These are phyloP conservation scores for Fusarium liriodendri DNA, from an alignment of 2,329 filamentous ascomycete species.

Conservation along the genomic window DNA sequence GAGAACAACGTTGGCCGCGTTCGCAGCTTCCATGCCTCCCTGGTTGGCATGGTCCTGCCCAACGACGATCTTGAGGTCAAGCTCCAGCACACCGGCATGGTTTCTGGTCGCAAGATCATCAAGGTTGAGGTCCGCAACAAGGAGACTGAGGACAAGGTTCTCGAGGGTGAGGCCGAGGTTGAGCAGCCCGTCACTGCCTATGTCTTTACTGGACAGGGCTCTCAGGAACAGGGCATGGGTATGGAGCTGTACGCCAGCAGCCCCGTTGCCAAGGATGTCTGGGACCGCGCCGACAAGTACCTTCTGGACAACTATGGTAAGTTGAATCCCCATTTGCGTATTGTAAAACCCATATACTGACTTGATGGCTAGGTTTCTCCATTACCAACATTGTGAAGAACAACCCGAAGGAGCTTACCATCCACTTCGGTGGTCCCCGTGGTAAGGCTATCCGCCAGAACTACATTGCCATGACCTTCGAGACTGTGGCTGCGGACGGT, in stretches of 20 bases:
- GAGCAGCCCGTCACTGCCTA: slow-evolving; percentile 97
- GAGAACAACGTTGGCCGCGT: slow-evolving; percentile 99
- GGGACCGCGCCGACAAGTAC: slow-evolving; percentile 97
- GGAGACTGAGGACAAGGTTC: slow-evolving; percentile 95
- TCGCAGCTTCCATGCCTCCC: slow-evolving; percentile 93
- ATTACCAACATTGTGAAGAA: slow-evolving; percentile 99
- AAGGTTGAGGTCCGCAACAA: slow-evolving; percentile 97
- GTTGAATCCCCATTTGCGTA: slow-evolving; percentile 37
- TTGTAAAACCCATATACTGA: slow-evolving; percentile 17
- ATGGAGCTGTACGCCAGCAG: slow-evolving; percentile 98
- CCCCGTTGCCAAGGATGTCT: slow-evolving; percentile 93
- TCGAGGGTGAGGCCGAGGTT: slow-evolving; percentile 94
- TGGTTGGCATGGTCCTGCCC: slow-evolving; percentile 98
- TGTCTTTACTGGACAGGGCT: slow-evolving; percentile 98
- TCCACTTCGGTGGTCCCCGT: slow-evolving; percentile 96
- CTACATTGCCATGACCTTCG: slow-evolving; percentile 99
- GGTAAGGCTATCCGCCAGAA: slow-evolving; percentile 98
- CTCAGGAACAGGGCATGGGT: slow-evolving; percentile 99
- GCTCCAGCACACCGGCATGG: slow-evolving; percentile 97
- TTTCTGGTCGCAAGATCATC: slow-evolving; percentile 98
- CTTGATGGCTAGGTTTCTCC: slow-evolving; percentile 74
- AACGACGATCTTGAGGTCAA: slow-evolving; percentile 96
- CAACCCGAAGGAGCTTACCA: slow-evolving; percentile 98
- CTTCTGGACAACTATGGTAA: slow-evolving; percentile 98
- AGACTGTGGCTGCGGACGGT: slow-evolving; percentile 93